Percentiles rank a stretch among this genome's conserved stretches.
Evolutionary conservation across 345 rosid genomes (phyloP).

Genomic region (Mercurialis annua): DNA sequence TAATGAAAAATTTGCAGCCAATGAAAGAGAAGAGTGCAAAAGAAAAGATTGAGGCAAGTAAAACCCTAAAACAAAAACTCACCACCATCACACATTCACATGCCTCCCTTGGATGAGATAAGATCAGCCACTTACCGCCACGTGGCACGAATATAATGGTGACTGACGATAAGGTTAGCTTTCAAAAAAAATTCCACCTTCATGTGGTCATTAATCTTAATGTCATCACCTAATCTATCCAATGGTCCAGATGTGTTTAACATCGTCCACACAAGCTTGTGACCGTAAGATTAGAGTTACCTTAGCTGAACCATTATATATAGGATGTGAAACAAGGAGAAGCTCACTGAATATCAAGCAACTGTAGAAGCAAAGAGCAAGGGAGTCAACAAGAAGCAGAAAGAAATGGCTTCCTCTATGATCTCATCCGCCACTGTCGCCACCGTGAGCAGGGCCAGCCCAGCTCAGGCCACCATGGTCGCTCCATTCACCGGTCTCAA

Average conservation of each 20-base stretch:
- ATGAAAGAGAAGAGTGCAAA: not conserved
- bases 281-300: not conserved
- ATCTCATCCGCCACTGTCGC: not conserved
- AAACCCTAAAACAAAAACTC: not conserved
- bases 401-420: slow-evolving; percentile 4
- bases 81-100: not conserved
- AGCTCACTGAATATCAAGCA: not conserved
- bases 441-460: not conserved
- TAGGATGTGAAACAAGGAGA: not conserved
- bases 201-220: not conserved
- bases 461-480: not conserved
- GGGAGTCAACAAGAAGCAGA: not conserved
- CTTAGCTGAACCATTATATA: not conserved
- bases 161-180: not conserved
- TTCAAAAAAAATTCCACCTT: not conserved
- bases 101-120: not conserved
- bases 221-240: not conserved
- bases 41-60: not conserved
- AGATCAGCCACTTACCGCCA: not conserved
- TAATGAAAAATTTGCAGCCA: too few species aligned
- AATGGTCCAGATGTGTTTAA: not conserved
- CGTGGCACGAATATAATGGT: not conserved
- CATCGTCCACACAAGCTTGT: not conserved
- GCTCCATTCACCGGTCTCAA: not conserved
- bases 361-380: not conserved